Base-by-base conservation (phyloP, 148 eudicot genomes). In the Camellia japonica region DNA sequence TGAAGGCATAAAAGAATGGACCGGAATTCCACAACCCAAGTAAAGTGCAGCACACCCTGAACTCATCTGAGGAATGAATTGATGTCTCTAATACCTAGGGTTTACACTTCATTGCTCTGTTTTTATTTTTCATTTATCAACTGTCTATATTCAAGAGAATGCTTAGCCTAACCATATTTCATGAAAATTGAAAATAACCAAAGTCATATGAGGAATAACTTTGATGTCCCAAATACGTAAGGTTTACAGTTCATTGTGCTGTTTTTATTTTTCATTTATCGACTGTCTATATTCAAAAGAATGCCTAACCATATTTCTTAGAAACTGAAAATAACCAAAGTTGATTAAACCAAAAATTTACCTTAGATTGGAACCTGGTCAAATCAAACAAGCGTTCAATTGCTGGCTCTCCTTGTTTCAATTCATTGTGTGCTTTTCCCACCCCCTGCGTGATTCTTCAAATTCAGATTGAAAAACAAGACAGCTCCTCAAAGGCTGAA, bases 381-480 rank as follows among this genome's bases (percentile, higher is more conserved):
- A 96, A 92, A 67, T 87, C 87, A 88, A 94, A 91, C 88, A 96
- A 90, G 62, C 98, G 97, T 79, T 93, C 92, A 67, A 96, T 89
- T 74, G 98, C 97, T 18, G 99, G 97, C 83, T 93, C 94, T 84
- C 99, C 99, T 90, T 96, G 95, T 89, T 96, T 96, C 79, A 87
- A 82, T 83, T 96, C 99, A 79, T 93, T 96, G 86, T 92, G 93
- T 47, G 99, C 98, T 90, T 96, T 96, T 74, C 99, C 99, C 58
- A 92, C 89, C 84, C 80, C 95, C 99, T 96, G 91, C 87, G 70
- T 86, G 69, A 87, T 84, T 82, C 84, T 69, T 80, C 71, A 78
- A 72, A 58, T 82, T 90, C 81, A 86, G 87, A 84, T 60, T 51
- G 79, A 74, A 68, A 79, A 47, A 80, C 43, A 79, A 74, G 80